phyloP scores from a whole-genome alignment of 1,139 yeast species.

The Geotrichum fermentans region DNA sequence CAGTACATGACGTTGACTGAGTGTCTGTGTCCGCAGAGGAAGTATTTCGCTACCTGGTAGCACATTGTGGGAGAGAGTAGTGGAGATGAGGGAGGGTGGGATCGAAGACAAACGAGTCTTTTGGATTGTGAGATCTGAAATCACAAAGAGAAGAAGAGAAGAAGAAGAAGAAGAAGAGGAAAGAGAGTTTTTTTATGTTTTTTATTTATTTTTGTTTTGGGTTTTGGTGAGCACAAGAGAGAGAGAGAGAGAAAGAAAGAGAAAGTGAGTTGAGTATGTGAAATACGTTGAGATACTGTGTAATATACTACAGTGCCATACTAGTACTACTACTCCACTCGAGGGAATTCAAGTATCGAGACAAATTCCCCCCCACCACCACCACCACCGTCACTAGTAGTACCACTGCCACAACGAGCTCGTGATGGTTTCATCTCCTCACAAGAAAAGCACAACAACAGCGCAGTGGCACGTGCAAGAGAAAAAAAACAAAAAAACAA shows the following conservation, averaged over 20 bases:
- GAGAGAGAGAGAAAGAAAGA: not conserved
- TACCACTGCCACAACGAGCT: too few species aligned
- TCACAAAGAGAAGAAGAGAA: not conserved
- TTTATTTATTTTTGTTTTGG: not conserved
- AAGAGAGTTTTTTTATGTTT: not conserved
- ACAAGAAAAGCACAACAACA: too few species aligned
- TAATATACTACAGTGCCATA: too few species aligned
- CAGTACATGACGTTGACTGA: conserved; percentile 20
- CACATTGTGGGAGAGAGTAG: conserved; percentile 7
- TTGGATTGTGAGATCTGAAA: not conserved
- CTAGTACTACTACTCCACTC: too few species aligned
- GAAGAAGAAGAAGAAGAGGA: not conserved
- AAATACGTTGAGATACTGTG: too few species aligned
- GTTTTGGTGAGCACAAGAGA: not conserved
- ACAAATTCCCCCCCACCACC: too few species aligned
- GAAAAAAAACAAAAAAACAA: too few species aligned
- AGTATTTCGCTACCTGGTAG: conserved; percentile 18
- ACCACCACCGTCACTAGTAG: too few species aligned
- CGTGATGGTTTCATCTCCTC: too few species aligned
- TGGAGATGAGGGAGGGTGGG: not conserved
- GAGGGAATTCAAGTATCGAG: too few species aligned
- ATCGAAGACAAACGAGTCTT: not conserved
- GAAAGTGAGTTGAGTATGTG: too few species aligned
- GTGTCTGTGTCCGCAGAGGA: conserved; percentile 19
- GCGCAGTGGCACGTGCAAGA: too few species aligned